Conservation (phyloP, 176 grass and related monocot genomes). For the Eleusine coracana region DNA sequence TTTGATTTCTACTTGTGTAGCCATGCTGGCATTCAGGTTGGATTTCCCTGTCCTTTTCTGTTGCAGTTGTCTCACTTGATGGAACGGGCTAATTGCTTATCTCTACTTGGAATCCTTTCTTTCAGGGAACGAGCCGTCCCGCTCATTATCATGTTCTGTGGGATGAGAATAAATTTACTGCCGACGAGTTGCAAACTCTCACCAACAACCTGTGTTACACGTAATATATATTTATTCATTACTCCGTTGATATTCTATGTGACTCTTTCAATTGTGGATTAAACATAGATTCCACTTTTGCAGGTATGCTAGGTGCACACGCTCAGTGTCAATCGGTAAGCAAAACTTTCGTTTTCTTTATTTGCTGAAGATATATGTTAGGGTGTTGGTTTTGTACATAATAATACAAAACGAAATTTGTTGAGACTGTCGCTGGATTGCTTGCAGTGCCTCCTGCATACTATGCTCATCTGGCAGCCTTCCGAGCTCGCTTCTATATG, state of each 20-base stretch:
- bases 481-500: slow-evolving; percentile 86
- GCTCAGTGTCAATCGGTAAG: slow-evolving; percentile 84
- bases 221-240: slow-evolving; percentile 46
- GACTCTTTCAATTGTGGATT: background rate
- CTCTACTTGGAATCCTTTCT: slow-evolving; percentile 3
- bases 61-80: slow-evolving; percentile 22
- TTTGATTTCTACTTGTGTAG: slow-evolving; percentile 98
- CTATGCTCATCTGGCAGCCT: slow-evolving; percentile 87
- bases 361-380: background rate
- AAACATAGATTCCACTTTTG: slow-evolving; percentile 28
- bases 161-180: slow-evolving; percentile 97
- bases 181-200: slow-evolving; percentile 84
- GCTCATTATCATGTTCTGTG: slow-evolving; percentile 97
- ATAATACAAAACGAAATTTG: background rate
- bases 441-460: slow-evolving; percentile 85
- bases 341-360: background rate
- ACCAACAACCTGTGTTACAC: slow-evolving; percentile 99
- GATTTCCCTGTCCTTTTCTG: background rate
- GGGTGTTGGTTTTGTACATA: background rate
- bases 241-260: background rate
- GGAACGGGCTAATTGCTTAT: slow-evolving; percentile 24
- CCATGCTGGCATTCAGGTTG: slow-evolving; percentile 96
- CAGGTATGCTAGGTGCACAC: slow-evolving; percentile 87
- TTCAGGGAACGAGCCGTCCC: slow-evolving; percentile 90
- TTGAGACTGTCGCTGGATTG: background rate